Evolutionary conservation across 1,284 basidiomycete genomes (phyloP).

Genomic region (Apiotrichum sp.): DNA sequence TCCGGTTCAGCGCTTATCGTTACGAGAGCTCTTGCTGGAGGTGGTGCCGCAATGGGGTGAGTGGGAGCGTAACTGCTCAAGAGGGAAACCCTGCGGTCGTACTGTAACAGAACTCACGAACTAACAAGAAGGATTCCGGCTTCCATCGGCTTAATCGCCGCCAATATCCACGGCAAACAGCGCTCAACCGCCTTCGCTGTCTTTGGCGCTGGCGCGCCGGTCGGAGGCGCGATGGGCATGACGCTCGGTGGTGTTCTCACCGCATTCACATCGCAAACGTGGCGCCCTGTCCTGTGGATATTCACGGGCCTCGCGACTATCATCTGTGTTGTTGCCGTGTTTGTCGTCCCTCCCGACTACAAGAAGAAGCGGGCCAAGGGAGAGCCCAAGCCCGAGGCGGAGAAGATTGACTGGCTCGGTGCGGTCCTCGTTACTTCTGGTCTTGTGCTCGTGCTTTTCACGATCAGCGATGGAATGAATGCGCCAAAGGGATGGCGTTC

Average conservation of each 20-base stretch:
- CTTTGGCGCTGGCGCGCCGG: constrained; percentile 14
- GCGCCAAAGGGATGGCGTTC: constrained; percentile 63
- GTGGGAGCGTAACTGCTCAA: not conserved
- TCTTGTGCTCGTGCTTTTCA: constrained; percentile 59
- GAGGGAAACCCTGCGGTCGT: constrained; percentile 7
- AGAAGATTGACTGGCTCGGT: constrained; percentile 15
- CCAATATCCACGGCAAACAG: constrained; percentile 22
- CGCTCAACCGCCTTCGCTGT: constrained; percentile 16
- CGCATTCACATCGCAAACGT: constrained; percentile 7
- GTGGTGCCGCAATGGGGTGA: constrained; percentile 30
- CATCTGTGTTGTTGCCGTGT: not conserved
- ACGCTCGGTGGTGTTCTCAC: constrained; percentile 16
- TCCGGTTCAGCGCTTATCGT: constrained; percentile 33
- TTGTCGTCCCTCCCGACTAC: constrained; percentile 9
- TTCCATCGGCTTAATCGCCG: constrained; percentile 16
- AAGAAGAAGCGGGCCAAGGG: not conserved
- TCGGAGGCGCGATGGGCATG: constrained; percentile 14
- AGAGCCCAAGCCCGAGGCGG: not conserved
- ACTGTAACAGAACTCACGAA: not conserved
- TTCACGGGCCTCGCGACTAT: constrained; percentile 9
- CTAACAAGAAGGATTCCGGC: constrained; percentile 10
- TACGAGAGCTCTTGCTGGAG: constrained; percentile 30
- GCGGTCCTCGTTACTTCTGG: constrained; percentile 15
- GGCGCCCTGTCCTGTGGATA: constrained; percentile 16
- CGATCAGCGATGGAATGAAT: constrained; percentile 62